Conservation (phyloP, 1,284 basidiomycete genomes). For the Pyrrhoderma lamaoense region DNA sequence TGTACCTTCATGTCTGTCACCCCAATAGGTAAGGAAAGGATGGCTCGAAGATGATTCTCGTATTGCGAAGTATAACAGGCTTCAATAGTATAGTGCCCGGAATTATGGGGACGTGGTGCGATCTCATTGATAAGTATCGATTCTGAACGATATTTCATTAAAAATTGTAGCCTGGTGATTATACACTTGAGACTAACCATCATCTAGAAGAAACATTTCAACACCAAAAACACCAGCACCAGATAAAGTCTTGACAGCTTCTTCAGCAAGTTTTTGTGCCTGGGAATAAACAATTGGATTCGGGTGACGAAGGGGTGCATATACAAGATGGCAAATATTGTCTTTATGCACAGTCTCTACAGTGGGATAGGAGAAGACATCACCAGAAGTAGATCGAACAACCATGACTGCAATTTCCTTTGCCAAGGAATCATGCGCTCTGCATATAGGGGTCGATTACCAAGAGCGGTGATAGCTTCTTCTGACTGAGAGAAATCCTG, state of each 20-base stretch:
- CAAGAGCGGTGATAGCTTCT: conserved; percentile 62
- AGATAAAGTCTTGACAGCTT: conserved; percentile 71
- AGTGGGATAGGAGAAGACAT: conserved; percentile 81
- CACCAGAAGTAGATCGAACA: conserved; percentile 71
- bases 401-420: conserved; percentile 98
- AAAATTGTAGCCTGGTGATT: not conserved
- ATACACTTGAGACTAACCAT: conserved; percentile 55
- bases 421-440: conserved; percentile 89
- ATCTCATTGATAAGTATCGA: conserved; percentile 91
- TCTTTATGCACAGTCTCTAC: conserved; percentile 97
- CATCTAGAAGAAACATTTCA: conserved; percentile 91
- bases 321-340: conserved; percentile 91
- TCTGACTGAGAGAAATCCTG: conserved; percentile 46
- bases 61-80: conserved; percentile 96
- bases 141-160: conserved; percentile 54
- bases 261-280: conserved; percentile 75
- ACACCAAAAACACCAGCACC: conserved; percentile 98
- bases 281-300: conserved; percentile 51
- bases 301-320: conserved; percentile 69
- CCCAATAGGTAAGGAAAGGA: conserved; percentile 86
- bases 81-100: conserved; percentile 99
- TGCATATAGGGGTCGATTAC: conserved; percentile 74
- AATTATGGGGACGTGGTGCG: conserved; percentile 98
- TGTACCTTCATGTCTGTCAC: conserved; percentile 85
- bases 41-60: conserved; percentile 97